A percentile compares a stretch with the other conserved stretches of the same genome.
phyloP scores from a whole-genome alignment of 2,329 filamentous ascomycete species.

The Fusarium musae region DNA sequence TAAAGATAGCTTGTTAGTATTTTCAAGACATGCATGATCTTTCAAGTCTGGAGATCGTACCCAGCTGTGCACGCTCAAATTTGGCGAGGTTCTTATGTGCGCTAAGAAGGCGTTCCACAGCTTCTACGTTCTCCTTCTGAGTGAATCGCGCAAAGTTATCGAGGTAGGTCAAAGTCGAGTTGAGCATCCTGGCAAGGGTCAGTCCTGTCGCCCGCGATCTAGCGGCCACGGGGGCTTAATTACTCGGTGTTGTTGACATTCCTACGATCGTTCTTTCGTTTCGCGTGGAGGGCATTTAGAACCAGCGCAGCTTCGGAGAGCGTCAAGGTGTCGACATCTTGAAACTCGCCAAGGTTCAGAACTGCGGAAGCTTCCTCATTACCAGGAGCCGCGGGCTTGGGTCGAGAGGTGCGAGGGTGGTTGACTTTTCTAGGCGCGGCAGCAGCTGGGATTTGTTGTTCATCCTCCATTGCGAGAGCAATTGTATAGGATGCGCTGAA shows the following conservation, averaged over 20 bases:
- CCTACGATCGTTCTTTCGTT: constrained; percentile 81
- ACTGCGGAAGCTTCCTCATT: constrained; percentile 88
- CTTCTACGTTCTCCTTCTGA: constrained; percentile 91
- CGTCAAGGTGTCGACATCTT: constrained; percentile 89
- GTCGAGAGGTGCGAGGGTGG: constrained; percentile 64
- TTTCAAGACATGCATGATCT: background rate
- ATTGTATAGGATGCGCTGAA: constrained; percentile 4
- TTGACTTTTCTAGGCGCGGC: constrained; percentile 33
- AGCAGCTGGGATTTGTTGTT: constrained; percentile 10
- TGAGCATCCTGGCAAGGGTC: constrained; percentile 70
- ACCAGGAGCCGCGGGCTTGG: constrained; percentile 74
- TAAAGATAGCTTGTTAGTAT: constrained; percentile 50
- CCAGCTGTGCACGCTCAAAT: constrained; percentile 93
- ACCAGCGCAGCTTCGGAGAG: constrained; percentile 92
- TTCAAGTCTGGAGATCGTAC: constrained; percentile 58
- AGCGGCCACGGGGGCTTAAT: constrained; percentile 32
- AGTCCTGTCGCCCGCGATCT: constrained; percentile 1
- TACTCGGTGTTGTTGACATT: constrained; percentile 88
- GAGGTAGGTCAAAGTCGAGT: constrained; percentile 91
- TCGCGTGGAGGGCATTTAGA: constrained; percentile 87
- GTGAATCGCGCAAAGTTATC: constrained; percentile 97
- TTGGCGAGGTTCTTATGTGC: constrained; percentile 83
- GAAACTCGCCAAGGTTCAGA: constrained; percentile 92
- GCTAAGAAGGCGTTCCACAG: constrained; percentile 88
- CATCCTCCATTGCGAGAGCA: constrained; percentile 24